These are phyloP conservation scores for Pyracantha coccinea DNA, from an alignment of 331 rosid genomes.

Conservation along the genomic window DNA sequence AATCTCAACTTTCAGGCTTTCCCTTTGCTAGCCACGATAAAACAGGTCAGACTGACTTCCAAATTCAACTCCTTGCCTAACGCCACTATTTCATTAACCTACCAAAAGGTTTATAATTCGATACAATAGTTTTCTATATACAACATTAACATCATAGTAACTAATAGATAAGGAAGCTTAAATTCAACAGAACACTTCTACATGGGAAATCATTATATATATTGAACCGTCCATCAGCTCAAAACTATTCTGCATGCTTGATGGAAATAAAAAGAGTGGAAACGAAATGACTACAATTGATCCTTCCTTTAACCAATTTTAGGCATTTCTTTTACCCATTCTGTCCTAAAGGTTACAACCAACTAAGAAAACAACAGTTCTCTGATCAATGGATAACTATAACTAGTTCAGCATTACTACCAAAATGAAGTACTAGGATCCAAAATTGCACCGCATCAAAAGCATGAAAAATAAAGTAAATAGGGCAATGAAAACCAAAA, in stretches of 20 bases:
- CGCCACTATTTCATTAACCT: not conserved
- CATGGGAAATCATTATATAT: not conserved
- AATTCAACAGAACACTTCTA: not conserved
- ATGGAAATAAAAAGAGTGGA: not conserved
- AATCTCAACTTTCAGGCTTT: not conserved
- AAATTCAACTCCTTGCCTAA: not conserved
- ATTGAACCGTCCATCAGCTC: not conserved
- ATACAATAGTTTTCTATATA: not conserved
- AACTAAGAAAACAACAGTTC: not conserved
- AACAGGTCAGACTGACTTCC: not conserved
- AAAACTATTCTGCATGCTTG: not conserved
- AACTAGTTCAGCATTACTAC: not conserved
- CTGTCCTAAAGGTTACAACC: not conserved
- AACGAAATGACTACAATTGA: not conserved
- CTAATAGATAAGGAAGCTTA: not conserved
- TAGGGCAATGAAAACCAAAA: slow-evolving; percentile 5
- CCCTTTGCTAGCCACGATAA: not conserved
- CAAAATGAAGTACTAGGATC: not conserved
- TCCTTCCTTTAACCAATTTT: not conserved
- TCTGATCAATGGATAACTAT: not conserved
- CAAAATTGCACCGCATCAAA: slow-evolving; percentile 3
- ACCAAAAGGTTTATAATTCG: no score
- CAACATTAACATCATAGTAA: not conserved
- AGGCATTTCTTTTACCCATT: not conserved
- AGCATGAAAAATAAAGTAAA: not conserved